phyloP scores from a whole-genome alignment of 2,329 filamentous ascomycete genomes.

The Xylaria digitata region DNA sequence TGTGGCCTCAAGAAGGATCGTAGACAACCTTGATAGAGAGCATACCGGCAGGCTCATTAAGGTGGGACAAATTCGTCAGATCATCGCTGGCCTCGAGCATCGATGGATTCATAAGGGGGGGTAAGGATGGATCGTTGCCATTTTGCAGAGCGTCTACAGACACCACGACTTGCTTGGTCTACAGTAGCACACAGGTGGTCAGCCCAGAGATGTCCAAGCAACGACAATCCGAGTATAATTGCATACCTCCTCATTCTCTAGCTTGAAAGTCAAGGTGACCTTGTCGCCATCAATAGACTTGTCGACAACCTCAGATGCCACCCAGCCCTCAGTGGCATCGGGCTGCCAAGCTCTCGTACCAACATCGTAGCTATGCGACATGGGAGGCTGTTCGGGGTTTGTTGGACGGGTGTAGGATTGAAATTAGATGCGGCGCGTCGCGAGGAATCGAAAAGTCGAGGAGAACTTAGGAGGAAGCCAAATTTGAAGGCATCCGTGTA shows the following conservation, averaged over 20 bases:
- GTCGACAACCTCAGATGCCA: constrained; percentile 92
- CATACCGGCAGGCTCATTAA: constrained; percentile 95
- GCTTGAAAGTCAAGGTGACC: constrained; percentile 84
- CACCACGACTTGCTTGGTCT: constrained; percentile 85
- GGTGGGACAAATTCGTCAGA: constrained; percentile 94
- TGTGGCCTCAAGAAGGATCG: constrained; percentile 36
- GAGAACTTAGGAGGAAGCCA: constrained; percentile 42
- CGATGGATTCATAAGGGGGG: constrained; percentile 95
- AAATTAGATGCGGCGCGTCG: constrained; percentile 40
- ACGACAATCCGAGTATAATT: constrained; percentile 6
- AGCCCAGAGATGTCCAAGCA: constrained; percentile 20
- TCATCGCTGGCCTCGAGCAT: constrained; percentile 99
- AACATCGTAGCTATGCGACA: constrained; percentile 96
- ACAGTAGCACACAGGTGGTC: constrained; percentile 35
- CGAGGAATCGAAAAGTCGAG: constrained; percentile 33
- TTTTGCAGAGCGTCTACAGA: constrained; percentile 80
- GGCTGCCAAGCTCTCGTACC: constrained; percentile 99
- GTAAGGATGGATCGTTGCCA: constrained; percentile 80
- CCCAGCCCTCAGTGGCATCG: constrained; percentile 94
- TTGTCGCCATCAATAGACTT: constrained; percentile 88
- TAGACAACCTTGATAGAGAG: constrained; percentile 17
- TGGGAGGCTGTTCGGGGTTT: constrained; percentile 57
- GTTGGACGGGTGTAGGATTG: constrained; percentile 31
- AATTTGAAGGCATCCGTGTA: constrained; percentile 48
- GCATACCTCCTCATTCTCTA: constrained; percentile 91